These are phyloP conservation scores for Fusarium sp. DNA, from an alignment of 2,329 filamentous ascomycete species.

Conservation along the genomic window DNA sequence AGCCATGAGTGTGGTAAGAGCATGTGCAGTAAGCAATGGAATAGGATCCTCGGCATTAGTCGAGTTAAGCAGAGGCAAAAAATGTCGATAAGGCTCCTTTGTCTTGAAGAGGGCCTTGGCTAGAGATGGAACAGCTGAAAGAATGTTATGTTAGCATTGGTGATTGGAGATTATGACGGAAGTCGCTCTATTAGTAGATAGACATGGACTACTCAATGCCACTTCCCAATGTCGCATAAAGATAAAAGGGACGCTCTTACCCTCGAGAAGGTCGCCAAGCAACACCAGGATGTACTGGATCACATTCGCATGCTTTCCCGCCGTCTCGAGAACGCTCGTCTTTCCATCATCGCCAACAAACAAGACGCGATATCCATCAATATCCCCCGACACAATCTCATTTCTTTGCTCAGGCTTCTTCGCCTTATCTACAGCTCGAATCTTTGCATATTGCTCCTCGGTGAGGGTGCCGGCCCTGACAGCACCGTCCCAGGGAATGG, in stretches of 20 bases:
- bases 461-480: slow-evolving; percentile 93
- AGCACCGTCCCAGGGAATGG: slow-evolving; percentile 97
- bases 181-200: slow-evolving; percentile 3
- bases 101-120: slow-evolving; percentile 80
- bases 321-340: slow-evolving; percentile 81
- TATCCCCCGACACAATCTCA: slow-evolving; percentile 81
- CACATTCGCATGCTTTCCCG: slow-evolving; percentile 87
- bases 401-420: slow-evolving; percentile 85
- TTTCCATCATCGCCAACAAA: slow-evolving; percentile 80
- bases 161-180: neutral
- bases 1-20: slow-evolving; percentile 82
- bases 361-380: slow-evolving; percentile 81
- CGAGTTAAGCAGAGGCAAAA: slow-evolving; percentile 86
- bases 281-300: slow-evolving; percentile 95
- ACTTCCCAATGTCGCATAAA: slow-evolving; percentile 8
- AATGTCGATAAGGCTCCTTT: slow-evolving; percentile 81
- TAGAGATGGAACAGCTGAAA: slow-evolving; percentile 81
- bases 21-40: slow-evolving; percentile 87
- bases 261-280: slow-evolving; percentile 85
- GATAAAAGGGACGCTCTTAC: slow-evolving; percentile 59
- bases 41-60: slow-evolving; percentile 81
- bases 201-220: neutral
- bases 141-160: slow-evolving; percentile 30
- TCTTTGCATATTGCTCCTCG: slow-evolving; percentile 92
- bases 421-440: slow-evolving; percentile 96